Evolutionary conservation across 495 filamentous ascomycete species (phyloP).

Genomic region (Pyrenopolyporus hunteri): DNA sequence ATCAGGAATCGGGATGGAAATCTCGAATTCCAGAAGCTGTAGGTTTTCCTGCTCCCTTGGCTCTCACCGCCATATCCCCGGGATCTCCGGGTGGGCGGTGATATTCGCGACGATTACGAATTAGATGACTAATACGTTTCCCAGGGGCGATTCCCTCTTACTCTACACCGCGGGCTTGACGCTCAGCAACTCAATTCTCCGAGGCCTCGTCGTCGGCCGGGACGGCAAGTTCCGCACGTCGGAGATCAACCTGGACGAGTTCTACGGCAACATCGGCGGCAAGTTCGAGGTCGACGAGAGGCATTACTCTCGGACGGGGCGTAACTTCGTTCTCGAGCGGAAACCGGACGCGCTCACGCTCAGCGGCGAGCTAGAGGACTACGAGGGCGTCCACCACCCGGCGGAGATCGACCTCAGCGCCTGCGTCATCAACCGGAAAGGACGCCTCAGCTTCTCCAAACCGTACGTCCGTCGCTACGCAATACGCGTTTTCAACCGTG

Average conservation of each 20-base stretch:
- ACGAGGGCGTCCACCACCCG: slow-evolving; percentile 13
- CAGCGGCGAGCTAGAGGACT: slow-evolving; percentile 23
- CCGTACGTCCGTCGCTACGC: slow-evolving; percentile 14
- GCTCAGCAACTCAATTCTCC: slow-evolving; percentile 9
- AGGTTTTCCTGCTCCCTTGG: too few species aligned
- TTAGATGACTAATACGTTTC: not conserved
- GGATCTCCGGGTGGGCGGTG: too few species aligned
- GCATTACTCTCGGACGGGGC: slow-evolving; percentile 23
- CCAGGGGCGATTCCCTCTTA: slow-evolving; percentile 25
- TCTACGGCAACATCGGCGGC: slow-evolving; percentile 30
- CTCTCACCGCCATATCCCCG: too few species aligned
- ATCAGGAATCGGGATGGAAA: slow-evolving; percentile 26
- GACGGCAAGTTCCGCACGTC: slow-evolving; percentile 25
- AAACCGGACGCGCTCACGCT: slow-evolving; percentile 10
- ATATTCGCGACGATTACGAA: not conserved
- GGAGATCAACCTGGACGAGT: slow-evolving; percentile 30
- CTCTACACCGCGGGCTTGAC: slow-evolving; percentile 19
- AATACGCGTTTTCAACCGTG: not conserved
- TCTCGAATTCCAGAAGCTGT: slow-evolving; percentile 30
- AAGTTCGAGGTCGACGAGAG: slow-evolving; percentile 22
- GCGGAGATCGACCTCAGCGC: slow-evolving; percentile 22
- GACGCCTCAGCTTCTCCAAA: slow-evolving; percentile 13
- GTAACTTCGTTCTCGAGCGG: slow-evolving; percentile 21
- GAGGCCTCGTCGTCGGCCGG: slow-evolving; percentile 22
- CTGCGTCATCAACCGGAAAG: slow-evolving; percentile 22